A percentile compares a stretch with the other conserved stretches of the same genome.
Conservation (phyloP, 202 grass and related monocot species). For the Panicum hallii region DNA sequence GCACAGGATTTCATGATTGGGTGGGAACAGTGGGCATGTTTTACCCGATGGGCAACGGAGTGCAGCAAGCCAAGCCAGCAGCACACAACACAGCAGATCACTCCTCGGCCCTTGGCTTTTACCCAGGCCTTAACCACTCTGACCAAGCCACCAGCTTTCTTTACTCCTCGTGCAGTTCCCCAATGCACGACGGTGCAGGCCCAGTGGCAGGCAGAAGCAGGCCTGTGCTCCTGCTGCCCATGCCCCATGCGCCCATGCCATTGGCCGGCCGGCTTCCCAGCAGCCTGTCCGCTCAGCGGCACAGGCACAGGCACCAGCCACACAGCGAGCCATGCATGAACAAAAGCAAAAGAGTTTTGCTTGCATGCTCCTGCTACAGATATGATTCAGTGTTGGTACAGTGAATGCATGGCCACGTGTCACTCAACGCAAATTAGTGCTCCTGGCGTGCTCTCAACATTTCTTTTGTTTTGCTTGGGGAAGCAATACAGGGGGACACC, state of each 20-base stretch:
- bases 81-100: background rate
- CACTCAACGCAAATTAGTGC: background rate
- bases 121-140: slow-evolving; percentile 41
- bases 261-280: slow-evolving; percentile 11
- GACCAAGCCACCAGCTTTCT: slow-evolving; percentile 42
- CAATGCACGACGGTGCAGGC: slow-evolving; percentile 21
- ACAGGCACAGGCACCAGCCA: slow-evolving; percentile 7
- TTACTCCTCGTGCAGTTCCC: slow-evolving; percentile 41
- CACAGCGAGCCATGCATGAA: background rate
- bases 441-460: background rate
- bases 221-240: slow-evolving; percentile 25
- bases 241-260: slow-evolving; percentile 31
- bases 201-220: slow-evolving; percentile 23
- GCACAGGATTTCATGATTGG: slow-evolving; percentile 52
- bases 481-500: no score
- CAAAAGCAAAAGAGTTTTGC: background rate
- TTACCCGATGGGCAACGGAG: slow-evolving; percentile 47
- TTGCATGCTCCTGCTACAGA: slow-evolving; percentile 18
- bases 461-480: background rate
- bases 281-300: background rate
- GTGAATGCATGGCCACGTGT: slow-evolving; percentile 36
- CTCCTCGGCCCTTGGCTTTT: slow-evolving; percentile 35
- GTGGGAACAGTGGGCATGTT: background rate
- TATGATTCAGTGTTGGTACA: slow-evolving; percentile 5
- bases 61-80: background rate